These are phyloP conservation scores for Phytophthora melonis DNA, from an alignment of 352 stramenopile species.

Conservation along the genomic window DNA sequence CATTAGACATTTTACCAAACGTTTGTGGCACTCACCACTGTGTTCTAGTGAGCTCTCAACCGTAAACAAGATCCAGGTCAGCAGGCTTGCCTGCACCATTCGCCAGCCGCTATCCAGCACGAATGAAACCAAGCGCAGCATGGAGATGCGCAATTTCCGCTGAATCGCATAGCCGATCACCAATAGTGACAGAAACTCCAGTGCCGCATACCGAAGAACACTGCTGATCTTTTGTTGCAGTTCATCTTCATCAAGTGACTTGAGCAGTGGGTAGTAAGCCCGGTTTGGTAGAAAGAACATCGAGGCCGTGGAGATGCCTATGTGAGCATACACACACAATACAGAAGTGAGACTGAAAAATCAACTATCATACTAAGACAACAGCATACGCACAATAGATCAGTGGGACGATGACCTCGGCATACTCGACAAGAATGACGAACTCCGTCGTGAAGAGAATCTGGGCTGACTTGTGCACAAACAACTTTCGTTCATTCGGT, in stretches of 20 bases:
- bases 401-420: background rate
- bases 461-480: background rate
- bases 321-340: too few species aligned
- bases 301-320: too few species aligned
- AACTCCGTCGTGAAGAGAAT: slow-evolving; percentile 4
- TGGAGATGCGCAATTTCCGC: too few species aligned
- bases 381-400: background rate
- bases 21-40: too few species aligned
- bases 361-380: background rate
- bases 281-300: background rate
- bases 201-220: background rate
- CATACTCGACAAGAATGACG: background rate
- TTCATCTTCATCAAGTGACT: background rate
- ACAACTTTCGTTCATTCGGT: background rate
- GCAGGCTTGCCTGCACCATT: background rate
- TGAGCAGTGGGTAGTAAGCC: background rate
- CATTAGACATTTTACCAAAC: too few species aligned
- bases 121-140: background rate
- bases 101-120: background rate
- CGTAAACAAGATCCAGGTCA: too few species aligned
- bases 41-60: too few species aligned
- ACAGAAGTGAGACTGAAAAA: too few species aligned
- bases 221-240: background rate
- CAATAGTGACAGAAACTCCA: background rate
- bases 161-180: background rate